phyloP scores from a whole-genome alignment of 371 early-diverging fungal species.

The Mucor lusitanicus region DNA sequence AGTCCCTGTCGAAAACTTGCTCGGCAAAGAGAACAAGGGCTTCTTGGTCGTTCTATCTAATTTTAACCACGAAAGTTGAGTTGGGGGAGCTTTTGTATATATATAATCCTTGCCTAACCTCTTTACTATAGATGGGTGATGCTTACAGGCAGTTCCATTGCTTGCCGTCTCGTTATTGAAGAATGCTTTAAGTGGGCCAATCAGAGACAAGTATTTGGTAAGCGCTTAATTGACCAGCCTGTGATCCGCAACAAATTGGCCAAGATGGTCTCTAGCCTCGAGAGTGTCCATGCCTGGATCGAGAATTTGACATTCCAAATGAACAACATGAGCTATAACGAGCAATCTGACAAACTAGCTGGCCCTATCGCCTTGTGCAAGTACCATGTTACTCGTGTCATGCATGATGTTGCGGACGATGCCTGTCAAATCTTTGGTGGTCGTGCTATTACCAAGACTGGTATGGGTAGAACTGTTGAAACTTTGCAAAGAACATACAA shows the following conservation, averaged over 20 bases:
- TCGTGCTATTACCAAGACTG: conserved; percentile 60
- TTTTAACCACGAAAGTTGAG: conserved; percentile 54
- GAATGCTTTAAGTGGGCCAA: conserved; percentile 48
- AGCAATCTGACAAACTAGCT: conserved; percentile 60
- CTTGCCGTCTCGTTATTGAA: conserved; percentile 36
- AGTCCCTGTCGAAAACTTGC: conserved; percentile 72
- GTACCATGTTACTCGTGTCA: conserved; percentile 54
- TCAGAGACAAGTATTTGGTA: conserved; percentile 77
- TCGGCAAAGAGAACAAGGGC: conserved; percentile 73
- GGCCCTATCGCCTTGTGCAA: conserved; percentile 68
- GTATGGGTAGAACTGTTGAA: conserved; percentile 59
- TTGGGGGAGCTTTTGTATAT: too few relatives aligned
- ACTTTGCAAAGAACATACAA: conserved; percentile 57
- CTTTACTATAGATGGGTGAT: conserved; percentile 29
- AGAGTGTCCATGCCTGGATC: conserved; percentile 55
- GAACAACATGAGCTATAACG: conserved; percentile 57
- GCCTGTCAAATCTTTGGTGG: conserved; percentile 71
- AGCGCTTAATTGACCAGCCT: conserved; percentile 73
- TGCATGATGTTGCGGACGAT: conserved; percentile 57
- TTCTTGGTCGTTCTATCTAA: conserved; percentile 59
- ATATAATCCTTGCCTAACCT: too few relatives aligned
- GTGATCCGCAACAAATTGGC: conserved; percentile 72
- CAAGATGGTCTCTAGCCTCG: conserved; percentile 63
- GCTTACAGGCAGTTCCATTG: conserved; percentile 24
- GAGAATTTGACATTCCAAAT: conserved; percentile 65